These are phyloP conservation scores for Sisymbrium altissimum DNA, from an alignment of 345 rosid species.

Conservation along the genomic window DNA sequence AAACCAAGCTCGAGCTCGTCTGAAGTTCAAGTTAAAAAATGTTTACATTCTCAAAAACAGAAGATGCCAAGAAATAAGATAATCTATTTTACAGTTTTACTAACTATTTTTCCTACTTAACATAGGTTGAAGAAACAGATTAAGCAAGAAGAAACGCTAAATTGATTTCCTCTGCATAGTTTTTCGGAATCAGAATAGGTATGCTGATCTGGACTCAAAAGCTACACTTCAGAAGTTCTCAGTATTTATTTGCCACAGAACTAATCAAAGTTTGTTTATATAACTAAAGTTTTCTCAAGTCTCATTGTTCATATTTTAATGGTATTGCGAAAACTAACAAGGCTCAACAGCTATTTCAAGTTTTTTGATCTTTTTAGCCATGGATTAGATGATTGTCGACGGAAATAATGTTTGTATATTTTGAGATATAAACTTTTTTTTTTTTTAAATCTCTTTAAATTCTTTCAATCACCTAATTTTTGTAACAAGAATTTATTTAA, in stretches of 20 bases:
- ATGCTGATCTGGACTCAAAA: conserved; percentile 65
- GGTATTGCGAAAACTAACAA: conserved; percentile 32
- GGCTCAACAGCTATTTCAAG: conserved; percentile 92
- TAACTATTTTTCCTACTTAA: background rate
- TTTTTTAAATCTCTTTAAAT: too few species aligned
- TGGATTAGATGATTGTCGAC: conserved; percentile 38
- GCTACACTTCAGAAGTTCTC: conserved; percentile 84
- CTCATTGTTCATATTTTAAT: background rate
- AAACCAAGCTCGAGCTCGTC: conserved; percentile 59
- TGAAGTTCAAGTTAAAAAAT: conserved; percentile 57
- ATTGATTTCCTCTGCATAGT: conserved; percentile 95
- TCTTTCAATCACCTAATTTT: too few species aligned
- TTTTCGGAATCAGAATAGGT: conserved; percentile 58
- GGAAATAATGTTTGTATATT: too few species aligned
- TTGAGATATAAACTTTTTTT: too few species aligned
- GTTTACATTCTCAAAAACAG: background rate
- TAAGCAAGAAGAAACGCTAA: conserved; percentile 97
- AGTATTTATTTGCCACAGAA: conserved; percentile 41
- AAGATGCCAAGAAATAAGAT: background rate
- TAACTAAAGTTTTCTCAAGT: background rate
- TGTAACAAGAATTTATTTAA: too few species aligned
- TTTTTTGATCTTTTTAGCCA: conserved; percentile 89
- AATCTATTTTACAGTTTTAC: background rate
- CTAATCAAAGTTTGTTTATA: background rate
- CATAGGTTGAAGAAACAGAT: conserved; percentile 84